Conservation (phyloP, 305 asterid species). For the Fraxinus paxiana region DNA sequence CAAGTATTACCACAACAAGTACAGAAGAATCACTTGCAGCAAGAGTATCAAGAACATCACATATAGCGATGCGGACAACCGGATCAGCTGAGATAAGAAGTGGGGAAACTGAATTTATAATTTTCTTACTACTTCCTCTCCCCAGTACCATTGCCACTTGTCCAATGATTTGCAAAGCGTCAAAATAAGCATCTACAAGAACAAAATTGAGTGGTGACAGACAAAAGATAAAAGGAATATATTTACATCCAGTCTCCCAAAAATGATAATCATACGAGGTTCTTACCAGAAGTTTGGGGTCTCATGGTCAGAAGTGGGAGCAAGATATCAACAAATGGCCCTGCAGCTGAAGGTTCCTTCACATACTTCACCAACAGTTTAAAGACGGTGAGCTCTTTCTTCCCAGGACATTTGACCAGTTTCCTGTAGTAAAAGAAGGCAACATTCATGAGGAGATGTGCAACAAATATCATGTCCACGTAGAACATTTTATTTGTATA, state of each 20-base stretch:
- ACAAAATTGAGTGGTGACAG: slow-evolving; percentile 12
- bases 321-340: slow-evolving; percentile 65
- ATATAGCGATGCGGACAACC: slow-evolving; percentile 58
- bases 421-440: slow-evolving; percentile 40
- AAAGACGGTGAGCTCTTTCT: slow-evolving; percentile 65
- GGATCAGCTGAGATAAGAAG: slow-evolving; percentile 62
- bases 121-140: slow-evolving; percentile 47
- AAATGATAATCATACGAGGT: slow-evolving; percentile 15
- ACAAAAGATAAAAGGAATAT: not conserved
- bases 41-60: slow-evolving; percentile 74
- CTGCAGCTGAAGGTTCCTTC: slow-evolving; percentile 57
- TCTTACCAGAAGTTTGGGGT: slow-evolving; percentile 61
- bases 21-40: slow-evolving; percentile 65
- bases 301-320: slow-evolving; percentile 67
- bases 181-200: slow-evolving; percentile 56
- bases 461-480: not conserved
- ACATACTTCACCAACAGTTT: slow-evolving; percentile 62
- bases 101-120: slow-evolving; percentile 60
- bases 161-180: slow-evolving; percentile 53
- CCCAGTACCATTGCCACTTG: slow-evolving; percentile 48
- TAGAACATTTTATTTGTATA: not conserved
- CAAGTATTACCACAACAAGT: slow-evolving; percentile 49
- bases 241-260: not conserved
- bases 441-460: slow-evolving; percentile 19
- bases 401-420: slow-evolving; percentile 52